Percentiles rank a stretch among this genome's conserved stretches.
Evolutionary conservation across 805 yeast species (phyloP).

Genomic region (Starmerella tilneyi): DNA sequence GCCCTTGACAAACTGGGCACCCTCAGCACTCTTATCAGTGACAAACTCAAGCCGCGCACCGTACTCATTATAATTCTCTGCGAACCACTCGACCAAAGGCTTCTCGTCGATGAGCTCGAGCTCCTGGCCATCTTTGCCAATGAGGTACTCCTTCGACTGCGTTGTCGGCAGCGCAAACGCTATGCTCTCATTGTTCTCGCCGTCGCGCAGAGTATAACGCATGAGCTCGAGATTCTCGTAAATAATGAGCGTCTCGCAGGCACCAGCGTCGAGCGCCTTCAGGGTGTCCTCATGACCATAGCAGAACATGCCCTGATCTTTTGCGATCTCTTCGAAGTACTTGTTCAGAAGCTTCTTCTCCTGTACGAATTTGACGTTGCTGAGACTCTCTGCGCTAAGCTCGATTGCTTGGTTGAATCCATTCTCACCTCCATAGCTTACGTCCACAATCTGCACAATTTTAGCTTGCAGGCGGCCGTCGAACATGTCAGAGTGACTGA

Average conservation of each 20-base stretch:
- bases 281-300: constrained; percentile 94
- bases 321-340: constrained; percentile 95
- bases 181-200: constrained; percentile 66
- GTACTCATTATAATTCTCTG: constrained; percentile 84
- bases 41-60: constrained; percentile 97
- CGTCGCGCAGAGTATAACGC: constrained; percentile 73
- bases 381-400: constrained; percentile 89
- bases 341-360: constrained; percentile 88
- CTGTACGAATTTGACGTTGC: constrained; percentile 95
- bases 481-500: constrained; percentile 84
- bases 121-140: constrained; percentile 85
- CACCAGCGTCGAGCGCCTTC: constrained; percentile 93
- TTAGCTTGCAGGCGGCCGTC: constrained; percentile 81
- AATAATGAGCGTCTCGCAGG: constrained; percentile 86
- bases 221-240: constrained; percentile 81
- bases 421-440: constrained; percentile 98
- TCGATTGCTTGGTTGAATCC: constrained; percentile 99
- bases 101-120: constrained; percentile 82
- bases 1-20: constrained; percentile 96
- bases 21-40: constrained; percentile 92
- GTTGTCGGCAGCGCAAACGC: constrained; percentile 64
- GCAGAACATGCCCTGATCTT: constrained; percentile 95
- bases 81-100: constrained; percentile 91
- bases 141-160: constrained; percentile 61
- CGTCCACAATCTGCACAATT: constrained; percentile 86